Conservation (phyloP, 805 yeast species). For the Scheffersomyces stipitis region DNA sequence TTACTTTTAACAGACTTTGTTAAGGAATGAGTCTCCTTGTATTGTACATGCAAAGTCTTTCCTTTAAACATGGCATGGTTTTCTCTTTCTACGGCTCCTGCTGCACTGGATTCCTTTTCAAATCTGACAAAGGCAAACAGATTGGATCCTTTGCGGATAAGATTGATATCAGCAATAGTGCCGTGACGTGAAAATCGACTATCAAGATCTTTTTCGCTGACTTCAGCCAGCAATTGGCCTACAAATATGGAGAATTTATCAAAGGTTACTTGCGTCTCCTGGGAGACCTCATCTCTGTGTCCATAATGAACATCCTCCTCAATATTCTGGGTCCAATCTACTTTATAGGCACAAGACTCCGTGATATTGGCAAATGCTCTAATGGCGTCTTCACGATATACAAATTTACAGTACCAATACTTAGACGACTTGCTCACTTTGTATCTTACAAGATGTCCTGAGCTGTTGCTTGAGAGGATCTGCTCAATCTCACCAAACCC, state of each 20-base stretch:
- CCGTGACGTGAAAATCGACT: conserved; percentile 72
- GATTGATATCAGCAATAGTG: conserved; percentile 54
- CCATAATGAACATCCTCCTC: conserved; percentile 31
- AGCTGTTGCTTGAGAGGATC: conserved; percentile 42
- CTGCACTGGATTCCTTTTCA: conserved; percentile 69
- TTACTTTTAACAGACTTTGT: conserved; percentile 5
- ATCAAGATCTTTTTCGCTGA: conserved; percentile 53
- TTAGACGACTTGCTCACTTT: conserved; percentile 22
- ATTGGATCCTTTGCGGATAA: conserved; percentile 48
- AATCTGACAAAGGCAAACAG: conserved; percentile 75
- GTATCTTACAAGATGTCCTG: conserved; percentile 22
- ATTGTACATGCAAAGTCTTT: conserved; percentile 83
- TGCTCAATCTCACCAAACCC: conserved; percentile 78
- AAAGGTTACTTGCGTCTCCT: conserved; percentile 30
- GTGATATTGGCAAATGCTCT: conserved; percentile 74
- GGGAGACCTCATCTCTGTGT: conserved; percentile 1
- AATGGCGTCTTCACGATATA: conserved; percentile 83
- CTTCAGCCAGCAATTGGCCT: conserved; percentile 63
- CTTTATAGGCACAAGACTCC: conserved; percentile 52
- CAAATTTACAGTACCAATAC: conserved; percentile 77
- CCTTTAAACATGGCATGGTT: conserved; percentile 75
- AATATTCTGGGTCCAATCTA: conserved; percentile 86
- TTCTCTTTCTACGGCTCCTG: conserved; percentile 81
- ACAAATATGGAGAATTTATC: conserved; percentile 77
- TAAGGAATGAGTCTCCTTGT: conserved; percentile 52